These are phyloP conservation scores for Leucosporidium creatinivorum DNA, from an alignment of 768 basidiomycete species.

Conservation along the genomic window DNA sequence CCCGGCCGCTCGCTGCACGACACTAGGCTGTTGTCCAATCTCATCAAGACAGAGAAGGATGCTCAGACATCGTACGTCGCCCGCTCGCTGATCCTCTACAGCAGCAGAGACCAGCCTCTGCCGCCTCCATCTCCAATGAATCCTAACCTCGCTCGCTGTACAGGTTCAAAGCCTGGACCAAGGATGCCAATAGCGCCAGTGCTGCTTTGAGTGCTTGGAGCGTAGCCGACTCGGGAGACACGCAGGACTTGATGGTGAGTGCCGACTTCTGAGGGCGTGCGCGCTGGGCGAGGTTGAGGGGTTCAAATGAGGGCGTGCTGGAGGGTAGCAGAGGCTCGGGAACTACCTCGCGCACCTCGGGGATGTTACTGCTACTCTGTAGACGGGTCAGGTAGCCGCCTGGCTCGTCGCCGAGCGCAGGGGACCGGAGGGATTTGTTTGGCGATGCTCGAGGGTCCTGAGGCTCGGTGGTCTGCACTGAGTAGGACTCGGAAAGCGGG, in stretches of 20 bases:
- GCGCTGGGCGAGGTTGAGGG: not conserved
- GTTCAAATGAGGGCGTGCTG: not conserved
- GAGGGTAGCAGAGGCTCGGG: not conserved
- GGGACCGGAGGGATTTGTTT: no score
- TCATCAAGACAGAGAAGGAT: conserved; percentile 32
- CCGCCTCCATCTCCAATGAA: not conserved
- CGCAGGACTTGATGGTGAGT: conserved; percentile 33
- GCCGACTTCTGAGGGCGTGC: not conserved
- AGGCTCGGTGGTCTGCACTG: no score
- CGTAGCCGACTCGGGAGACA: conserved; percentile 29
- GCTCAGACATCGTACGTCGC: conserved; percentile 17
- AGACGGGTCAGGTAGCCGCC: no score
- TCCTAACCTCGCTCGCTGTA: not conserved
- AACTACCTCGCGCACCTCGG: no score
- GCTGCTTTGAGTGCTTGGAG: conserved; percentile 32
- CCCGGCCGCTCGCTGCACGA: conserved; percentile 13
- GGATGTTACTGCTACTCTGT: no score
- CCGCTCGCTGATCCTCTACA: not conserved
- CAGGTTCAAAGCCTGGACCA: conserved; percentile 32
- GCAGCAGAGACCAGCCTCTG: no score
- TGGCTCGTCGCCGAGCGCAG: no score
- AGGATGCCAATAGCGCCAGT: conserved; percentile 22
- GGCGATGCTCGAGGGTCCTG: no score
- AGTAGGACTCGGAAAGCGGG: no score
- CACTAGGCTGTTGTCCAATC: conserved; percentile 28